Evolutionary conservation across 352 stramenopile species (phyloP), one percentile per base, ranked within the genome.

Genomic region (Phytopythium chamaehyphon): DNA sequence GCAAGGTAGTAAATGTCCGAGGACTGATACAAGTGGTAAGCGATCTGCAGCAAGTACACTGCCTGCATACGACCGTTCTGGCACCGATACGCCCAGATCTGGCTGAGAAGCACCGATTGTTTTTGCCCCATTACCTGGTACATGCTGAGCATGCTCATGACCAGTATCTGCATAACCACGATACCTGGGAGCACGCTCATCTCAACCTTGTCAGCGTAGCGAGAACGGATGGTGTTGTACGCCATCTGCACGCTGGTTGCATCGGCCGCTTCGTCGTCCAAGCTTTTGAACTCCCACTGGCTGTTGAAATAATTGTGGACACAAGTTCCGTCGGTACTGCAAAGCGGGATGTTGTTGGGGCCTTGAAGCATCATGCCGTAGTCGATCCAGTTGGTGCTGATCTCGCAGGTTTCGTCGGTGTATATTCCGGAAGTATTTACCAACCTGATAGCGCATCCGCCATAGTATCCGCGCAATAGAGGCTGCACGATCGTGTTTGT

Each of bases 241-340:
- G 31, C 47, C 21, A 44, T 52, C 12, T 35, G 10, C 5, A 44
- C 35, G 14, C 12, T 43, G 19, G 3, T 36, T 3, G 33, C 26
- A 15, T 67, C 51, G 0, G 39, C 59, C 0, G 51, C 51, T n/a
- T n/a, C n/a, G 0, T 59, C 64, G 7, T 64, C 54, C 59, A 51
- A 33, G 28, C 28, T 33, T 33, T 33, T 33, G 28, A 10, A 68
- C 31, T 71, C 59, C 59, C 63, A 71, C 0, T 60, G 33, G 14
- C 57, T 63, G 33, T 70, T 70, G 40, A 63, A 70, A 44, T 66
- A 63, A 15, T 70, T 70, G 57, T 66, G 62, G 1, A 70, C 64
- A 24, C 57, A 70, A 1, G 12, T 40, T 2, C 59, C 62, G 19
- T 43, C 47, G 8, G 62, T 71, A 8, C 33, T 64, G 35, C 61